A percentile compares a stretch with the other conserved stretches of the same genome.
Conservation (phyloP, 306 rosid species). For the Parietaria judaica region DNA sequence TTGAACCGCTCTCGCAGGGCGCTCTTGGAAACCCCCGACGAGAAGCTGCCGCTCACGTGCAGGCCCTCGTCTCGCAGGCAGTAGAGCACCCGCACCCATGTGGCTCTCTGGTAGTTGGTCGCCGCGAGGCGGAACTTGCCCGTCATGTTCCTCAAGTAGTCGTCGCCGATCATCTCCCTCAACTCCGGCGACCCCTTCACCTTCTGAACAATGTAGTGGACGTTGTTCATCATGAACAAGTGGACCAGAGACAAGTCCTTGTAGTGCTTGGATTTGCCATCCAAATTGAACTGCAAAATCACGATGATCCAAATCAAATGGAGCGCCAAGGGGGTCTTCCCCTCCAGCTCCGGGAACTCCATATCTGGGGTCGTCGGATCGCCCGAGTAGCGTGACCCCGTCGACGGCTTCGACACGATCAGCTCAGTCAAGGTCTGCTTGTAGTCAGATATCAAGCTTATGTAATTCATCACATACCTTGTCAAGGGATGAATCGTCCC, state of each 20-base stretch:
- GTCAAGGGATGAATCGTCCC: conserved; percentile 97
- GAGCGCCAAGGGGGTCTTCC: conserved; percentile 64
- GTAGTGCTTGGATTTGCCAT: conserved; percentile 86
- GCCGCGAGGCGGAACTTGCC: conserved; percentile 89
- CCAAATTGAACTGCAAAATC: conserved; percentile 80
- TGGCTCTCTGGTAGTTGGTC: conserved; percentile 84
- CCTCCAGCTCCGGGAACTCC: conserved; percentile 84
- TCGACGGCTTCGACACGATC: conserved; percentile 82
- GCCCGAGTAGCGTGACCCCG: conserved; percentile 69
- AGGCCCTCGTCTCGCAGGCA: conserved; percentile 89
- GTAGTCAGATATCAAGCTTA: conserved; percentile 84
- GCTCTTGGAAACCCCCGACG: conserved; percentile 86
- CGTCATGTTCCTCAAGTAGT: conserved; percentile 68
- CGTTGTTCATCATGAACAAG: conserved; percentile 92
- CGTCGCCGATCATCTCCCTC: conserved; percentile 87
- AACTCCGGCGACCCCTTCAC: conserved; percentile 77
- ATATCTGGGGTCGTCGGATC: conserved; percentile 80
- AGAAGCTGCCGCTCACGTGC: conserved; percentile 78
- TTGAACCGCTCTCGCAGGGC: conserved; percentile 93
- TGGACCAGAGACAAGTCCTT: conserved; percentile 69
- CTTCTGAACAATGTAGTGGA: conserved; percentile 95
- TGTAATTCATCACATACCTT: conserved; percentile 94
- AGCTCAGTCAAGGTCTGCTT: conserved; percentile 75
- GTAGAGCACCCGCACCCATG: conserved; percentile 86
- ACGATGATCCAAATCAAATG: conserved; percentile 98